Conservation (phyloP, 352 stramenopile species). For the Paralagenidium karlingii region DNA sequence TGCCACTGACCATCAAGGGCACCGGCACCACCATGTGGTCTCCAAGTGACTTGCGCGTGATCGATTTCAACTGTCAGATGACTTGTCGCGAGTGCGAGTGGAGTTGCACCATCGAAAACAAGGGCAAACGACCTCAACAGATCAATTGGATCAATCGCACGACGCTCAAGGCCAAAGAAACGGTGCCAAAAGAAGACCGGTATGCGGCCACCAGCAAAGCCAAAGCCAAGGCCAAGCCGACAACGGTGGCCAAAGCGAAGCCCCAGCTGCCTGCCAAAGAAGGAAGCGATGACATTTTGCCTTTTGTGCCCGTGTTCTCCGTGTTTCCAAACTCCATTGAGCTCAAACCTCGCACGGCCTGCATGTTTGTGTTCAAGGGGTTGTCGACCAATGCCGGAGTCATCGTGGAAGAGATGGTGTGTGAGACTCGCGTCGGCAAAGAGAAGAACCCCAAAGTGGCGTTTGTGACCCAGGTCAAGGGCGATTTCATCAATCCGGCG, state of each 20-base stretch:
- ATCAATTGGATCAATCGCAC: slow-evolving; percentile 89
- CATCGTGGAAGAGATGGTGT: slow-evolving; percentile 79
- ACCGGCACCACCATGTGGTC: slow-evolving; percentile 92
- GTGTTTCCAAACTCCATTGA: slow-evolving; percentile 87
- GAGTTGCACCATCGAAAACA: slow-evolving; percentile 92
- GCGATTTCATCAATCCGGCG: slow-evolving; percentile 85
- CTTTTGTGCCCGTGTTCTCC: slow-evolving; percentile 66
- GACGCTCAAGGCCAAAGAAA: slow-evolving; percentile 5
- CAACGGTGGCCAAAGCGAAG: slow-evolving; percentile 9
- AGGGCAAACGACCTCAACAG: slow-evolving; percentile 84
- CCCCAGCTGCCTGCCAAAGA: background rate
- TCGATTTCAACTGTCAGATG: slow-evolving; percentile 90
- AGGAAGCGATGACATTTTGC: slow-evolving; percentile 13
- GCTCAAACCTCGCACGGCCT: slow-evolving; percentile 88
- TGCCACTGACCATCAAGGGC: slow-evolving; percentile 85
- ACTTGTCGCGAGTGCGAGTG: slow-evolving; percentile 82
- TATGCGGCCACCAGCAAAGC: background rate
- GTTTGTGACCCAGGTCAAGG: slow-evolving; percentile 79
- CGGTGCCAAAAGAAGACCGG: slow-evolving; percentile 12
- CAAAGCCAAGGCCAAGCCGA: slow-evolving; percentile 1
- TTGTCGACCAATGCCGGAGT: slow-evolving; percentile 43
- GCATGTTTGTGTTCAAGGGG: slow-evolving; percentile 88
- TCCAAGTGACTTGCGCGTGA: slow-evolving; percentile 66
- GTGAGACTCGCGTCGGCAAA: slow-evolving; percentile 86
- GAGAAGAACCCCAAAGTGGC: slow-evolving; percentile 83